A percentile compares a stretch with the other conserved stretches of the same genome.
These are phyloP conservation scores for Aspergillaceae sp. DNA, from an alignment of 2,329 filamentous ascomycete species.

Conservation along the genomic window DNA sequence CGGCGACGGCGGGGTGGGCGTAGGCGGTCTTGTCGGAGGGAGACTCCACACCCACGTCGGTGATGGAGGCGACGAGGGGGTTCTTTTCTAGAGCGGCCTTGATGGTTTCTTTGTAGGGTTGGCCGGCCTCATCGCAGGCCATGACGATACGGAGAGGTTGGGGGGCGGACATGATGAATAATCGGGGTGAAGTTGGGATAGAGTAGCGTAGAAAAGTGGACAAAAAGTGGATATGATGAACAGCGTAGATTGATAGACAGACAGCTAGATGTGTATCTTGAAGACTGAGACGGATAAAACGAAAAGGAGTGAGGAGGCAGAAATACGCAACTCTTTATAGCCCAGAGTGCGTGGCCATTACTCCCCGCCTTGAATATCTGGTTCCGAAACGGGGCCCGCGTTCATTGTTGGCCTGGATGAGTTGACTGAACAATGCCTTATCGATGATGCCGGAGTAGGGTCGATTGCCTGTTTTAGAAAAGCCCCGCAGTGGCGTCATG, in stretches of 20 bases:
- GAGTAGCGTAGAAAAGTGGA: neutral
- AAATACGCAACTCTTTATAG: too few species aligned
- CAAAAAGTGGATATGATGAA: neutral
- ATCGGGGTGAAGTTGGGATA: constrained; percentile 5
- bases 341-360: too few species aligned
- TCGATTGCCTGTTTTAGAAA: neutral
- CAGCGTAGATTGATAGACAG: neutral
- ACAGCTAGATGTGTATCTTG: neutral
- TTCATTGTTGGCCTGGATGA: too few species aligned
- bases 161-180: constrained; percentile 23
- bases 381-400: too few species aligned
- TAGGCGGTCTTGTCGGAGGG: constrained; percentile 69
- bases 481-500: constrained; percentile 2
- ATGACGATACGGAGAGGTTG: constrained; percentile 51
- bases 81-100: constrained; percentile 62
- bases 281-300: neutral
- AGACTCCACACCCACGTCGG: constrained; percentile 64
- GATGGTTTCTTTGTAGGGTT: constrained; percentile 69
- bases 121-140: constrained; percentile 63
- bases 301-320: too few species aligned
- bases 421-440: too few species aligned
- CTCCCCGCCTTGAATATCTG: too few species aligned
- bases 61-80: constrained; percentile 57
- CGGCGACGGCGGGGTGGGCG: constrained; percentile 66
- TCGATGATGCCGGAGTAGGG: too few species aligned